Percentiles rank a stretch among this genome's conserved stretches.
These are phyloP conservation scores for Warburgia ugandensis DNA, from an alignment of 164 flowering plant genomes.

Conservation along the genomic window DNA sequence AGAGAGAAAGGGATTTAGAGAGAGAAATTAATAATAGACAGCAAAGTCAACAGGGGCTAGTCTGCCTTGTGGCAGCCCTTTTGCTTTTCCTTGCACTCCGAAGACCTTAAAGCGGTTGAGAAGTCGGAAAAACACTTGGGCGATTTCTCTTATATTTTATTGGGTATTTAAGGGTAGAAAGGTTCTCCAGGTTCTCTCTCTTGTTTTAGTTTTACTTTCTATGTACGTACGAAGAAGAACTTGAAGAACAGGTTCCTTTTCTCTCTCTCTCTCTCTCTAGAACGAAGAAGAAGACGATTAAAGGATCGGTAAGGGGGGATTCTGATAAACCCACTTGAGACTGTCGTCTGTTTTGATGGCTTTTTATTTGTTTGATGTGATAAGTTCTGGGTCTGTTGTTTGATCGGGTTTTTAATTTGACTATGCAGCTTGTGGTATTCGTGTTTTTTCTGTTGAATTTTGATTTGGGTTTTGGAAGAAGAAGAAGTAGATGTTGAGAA, in stretches of 20 bases:
- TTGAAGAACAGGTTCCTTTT: neutral
- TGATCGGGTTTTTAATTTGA: too few species aligned
- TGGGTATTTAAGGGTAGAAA: neutral
- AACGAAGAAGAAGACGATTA: constrained; percentile 11
- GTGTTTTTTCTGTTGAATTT: constrained; percentile 8
- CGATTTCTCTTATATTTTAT: neutral
- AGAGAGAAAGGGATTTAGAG: too few species aligned
- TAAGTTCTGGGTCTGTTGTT: too few species aligned
- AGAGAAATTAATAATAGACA: too few species aligned
- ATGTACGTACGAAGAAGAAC: neutral
- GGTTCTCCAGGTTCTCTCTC: constrained; percentile 10
- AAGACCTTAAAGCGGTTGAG: constrained; percentile 9
- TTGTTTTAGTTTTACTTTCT: neutral
- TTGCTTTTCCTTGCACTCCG: neutral
- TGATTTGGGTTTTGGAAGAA: too few species aligned
- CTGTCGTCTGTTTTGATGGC: constrained; percentile 4
- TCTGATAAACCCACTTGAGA: constrained; percentile 9
- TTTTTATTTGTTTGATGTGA: constrained; percentile 6
- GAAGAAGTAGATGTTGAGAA: constrained; percentile 37
- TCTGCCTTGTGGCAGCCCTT: constrained; percentile 8
- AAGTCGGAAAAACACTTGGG: constrained; percentile 3
- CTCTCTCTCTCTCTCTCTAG: neutral
- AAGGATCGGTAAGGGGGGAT: constrained; percentile 30
- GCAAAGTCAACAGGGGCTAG: constrained; percentile 11
- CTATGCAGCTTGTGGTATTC: constrained; percentile 1